Percentiles rank a stretch among this genome's conserved stretches.
phyloP scores from a whole-genome alignment of 1,284 basidiomycete genomes.

The Laetiporus sulphureus region DNA sequence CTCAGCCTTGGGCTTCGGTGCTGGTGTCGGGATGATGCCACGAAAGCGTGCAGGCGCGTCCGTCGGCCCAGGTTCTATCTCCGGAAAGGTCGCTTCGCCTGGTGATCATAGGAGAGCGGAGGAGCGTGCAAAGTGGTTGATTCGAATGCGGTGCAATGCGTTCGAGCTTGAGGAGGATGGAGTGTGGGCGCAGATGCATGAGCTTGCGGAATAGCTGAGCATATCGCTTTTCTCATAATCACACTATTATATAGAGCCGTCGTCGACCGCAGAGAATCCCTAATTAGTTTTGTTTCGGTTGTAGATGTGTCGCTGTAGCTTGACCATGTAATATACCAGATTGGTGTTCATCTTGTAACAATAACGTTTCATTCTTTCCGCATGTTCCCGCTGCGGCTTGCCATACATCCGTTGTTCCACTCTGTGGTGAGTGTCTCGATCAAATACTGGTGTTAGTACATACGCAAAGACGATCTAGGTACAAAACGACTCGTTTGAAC shows the following conservation, averaged over 20 bases:
- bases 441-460: no score
- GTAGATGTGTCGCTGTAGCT: no score
- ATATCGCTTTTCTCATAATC: no score
- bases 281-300: neutral
- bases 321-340: no score
- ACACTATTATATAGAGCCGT: no score
- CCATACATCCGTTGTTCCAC: no score
- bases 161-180: conserved; percentile 34
- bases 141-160: conserved; percentile 37
- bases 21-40: conserved; percentile 11
- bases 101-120: conserved; percentile 31
- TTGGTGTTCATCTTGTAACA: no score
- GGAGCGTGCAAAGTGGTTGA: conserved; percentile 38
- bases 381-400: neutral
- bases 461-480: no score
- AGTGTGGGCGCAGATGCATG: no score
- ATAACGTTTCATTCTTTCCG: neutral
- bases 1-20: conserved; percentile 14
- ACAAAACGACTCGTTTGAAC: no score
- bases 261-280: neutral
- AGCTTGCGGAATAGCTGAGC: no score
- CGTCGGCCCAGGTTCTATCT: conserved; percentile 12
- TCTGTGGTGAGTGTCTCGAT: no score
- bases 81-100: conserved; percentile 29
- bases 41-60: conserved; percentile 11